phyloP scores from a whole-genome alignment of 2,329 filamentous ascomycete genomes.

The Dothideomycetes sp. region DNA sequence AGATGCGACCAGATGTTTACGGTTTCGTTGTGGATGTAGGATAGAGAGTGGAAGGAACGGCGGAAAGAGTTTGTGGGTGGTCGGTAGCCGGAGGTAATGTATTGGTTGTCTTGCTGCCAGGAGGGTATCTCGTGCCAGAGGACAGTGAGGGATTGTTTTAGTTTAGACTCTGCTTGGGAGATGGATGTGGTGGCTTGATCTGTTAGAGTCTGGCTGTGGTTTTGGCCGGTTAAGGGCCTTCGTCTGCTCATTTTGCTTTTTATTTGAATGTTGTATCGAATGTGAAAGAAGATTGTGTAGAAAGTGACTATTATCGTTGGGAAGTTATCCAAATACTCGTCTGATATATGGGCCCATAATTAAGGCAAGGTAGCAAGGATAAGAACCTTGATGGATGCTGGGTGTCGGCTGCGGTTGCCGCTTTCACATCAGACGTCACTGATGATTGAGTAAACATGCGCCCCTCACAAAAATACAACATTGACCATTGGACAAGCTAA shows the following conservation, averaged over 20 bases:
- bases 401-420: not conserved
- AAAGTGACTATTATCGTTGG: too few relatives aligned
- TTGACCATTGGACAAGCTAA: too few relatives aligned
- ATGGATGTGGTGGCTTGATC: not conserved
- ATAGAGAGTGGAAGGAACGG: conserved; percentile 46
- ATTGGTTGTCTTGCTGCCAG: conserved; percentile 54
- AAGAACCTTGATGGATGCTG: not conserved
- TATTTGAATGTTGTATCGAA: too few relatives aligned
- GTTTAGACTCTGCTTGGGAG: conserved; percentile 17
- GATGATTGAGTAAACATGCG: not conserved
- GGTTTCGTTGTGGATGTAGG: conserved; percentile 56
- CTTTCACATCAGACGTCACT: not conserved
- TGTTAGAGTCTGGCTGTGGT: not conserved
- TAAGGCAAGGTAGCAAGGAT: too few relatives aligned
- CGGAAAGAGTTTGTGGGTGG: conserved; percentile 50
- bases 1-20: conserved; percentile 66
- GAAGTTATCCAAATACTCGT: too few relatives aligned
- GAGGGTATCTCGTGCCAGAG: conserved; percentile 33
- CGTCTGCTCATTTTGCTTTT: not conserved
- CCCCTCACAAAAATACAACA: not conserved
- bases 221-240: not conserved
- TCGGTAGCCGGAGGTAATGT: conserved; percentile 56
- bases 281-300: not conserved
- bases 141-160: conserved; percentile 30
- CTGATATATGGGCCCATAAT: too few relatives aligned